A percentile compares a stretch with the other conserved stretches of the same genome.
These are phyloP conservation scores for Albatrellus ellisii DNA, from an alignment of 768 basidiomycete species.

Conservation along the genomic window DNA sequence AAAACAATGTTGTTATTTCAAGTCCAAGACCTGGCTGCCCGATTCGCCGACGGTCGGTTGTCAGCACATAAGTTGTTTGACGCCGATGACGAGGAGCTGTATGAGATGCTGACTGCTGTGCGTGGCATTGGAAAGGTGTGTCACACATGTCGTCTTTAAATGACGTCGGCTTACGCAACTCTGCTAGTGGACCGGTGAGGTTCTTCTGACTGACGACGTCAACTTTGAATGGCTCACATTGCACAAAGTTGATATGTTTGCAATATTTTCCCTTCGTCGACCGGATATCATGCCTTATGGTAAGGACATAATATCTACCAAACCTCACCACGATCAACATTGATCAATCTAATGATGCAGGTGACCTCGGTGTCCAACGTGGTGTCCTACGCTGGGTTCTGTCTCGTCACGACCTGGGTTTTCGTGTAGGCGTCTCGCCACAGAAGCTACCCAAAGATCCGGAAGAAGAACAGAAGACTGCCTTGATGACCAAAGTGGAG, in stretches of 20 bases:
- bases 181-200: constrained; percentile 48
- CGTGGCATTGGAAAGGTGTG: constrained; percentile 66
- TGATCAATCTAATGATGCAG: constrained; percentile 20
- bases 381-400: constrained; percentile 60
- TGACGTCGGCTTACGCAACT: background rate
- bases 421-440: constrained; percentile 36
- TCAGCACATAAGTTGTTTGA: constrained; percentile 57
- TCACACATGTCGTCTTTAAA: constrained; percentile 1
- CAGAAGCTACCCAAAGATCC: constrained; percentile 27
- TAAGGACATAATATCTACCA: constrained; percentile 19
- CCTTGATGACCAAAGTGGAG: constrained; percentile 8
- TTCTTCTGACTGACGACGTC: background rate
- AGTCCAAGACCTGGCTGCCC: constrained; percentile 70
- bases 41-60: constrained; percentile 73
- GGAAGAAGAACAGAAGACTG: constrained; percentile 5
- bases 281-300: constrained; percentile 67
- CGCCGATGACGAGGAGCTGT: constrained; percentile 66
- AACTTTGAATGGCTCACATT: constrained; percentile 1
- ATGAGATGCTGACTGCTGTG: constrained; percentile 62
- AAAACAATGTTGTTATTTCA: background rate
- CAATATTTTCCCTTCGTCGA: constrained; percentile 76
- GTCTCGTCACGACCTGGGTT: constrained; percentile 40
- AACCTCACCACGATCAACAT: background rate
- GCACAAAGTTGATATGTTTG: constrained; percentile 75
- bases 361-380: constrained; percentile 77